These are phyloP conservation scores for Gracilaria caudata DNA, from an alignment of 23 red algal species.

Conservation along the genomic window DNA sequence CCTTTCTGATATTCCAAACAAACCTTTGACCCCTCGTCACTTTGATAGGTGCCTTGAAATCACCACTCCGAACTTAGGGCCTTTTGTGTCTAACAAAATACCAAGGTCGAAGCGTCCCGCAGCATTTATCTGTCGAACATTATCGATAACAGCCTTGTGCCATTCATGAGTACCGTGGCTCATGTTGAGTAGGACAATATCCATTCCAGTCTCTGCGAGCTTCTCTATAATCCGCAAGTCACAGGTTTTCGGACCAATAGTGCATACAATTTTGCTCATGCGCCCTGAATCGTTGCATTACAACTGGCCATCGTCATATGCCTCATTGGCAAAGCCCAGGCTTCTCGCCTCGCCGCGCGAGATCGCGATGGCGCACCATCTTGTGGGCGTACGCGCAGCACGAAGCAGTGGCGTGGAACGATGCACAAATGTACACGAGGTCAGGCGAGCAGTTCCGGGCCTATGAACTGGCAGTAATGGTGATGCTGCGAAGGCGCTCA, in stretches of 20 bases:
- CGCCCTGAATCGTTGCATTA: constrained; percentile 39
- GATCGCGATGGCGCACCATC: constrained; percentile 29
- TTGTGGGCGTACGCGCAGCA: not conserved
- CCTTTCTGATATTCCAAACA: constrained; percentile 72
- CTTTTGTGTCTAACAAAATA: constrained; percentile 93
- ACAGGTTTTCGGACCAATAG: constrained; percentile 96
- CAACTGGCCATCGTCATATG: constrained; percentile 37
- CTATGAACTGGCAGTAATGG: not conserved
- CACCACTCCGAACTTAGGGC: constrained; percentile 91
- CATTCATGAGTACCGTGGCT: constrained; percentile 97
- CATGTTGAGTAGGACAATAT: constrained; percentile 97
- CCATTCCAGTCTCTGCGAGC: constrained; percentile 91
- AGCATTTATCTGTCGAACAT: constrained; percentile 71
- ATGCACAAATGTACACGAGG: not conserved
- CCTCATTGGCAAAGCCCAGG: not conserved
- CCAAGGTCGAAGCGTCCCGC: constrained; percentile 74
- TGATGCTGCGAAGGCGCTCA: constrained; percentile 2
- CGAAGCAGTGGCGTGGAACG: not conserved
- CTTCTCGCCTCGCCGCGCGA: constrained; percentile 11
- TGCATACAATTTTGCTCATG: constrained; percentile 96
- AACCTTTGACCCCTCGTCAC: constrained; percentile 83
- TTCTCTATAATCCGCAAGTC: constrained; percentile 77
- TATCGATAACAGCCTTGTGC: constrained; percentile 83
- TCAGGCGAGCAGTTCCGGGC: not conserved
- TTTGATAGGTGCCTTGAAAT: constrained; percentile 80